Evolutionary conservation across 2,329 filamentous ascomycete genomes (phyloP).

Genomic region (Curvularia lunata): DNA sequence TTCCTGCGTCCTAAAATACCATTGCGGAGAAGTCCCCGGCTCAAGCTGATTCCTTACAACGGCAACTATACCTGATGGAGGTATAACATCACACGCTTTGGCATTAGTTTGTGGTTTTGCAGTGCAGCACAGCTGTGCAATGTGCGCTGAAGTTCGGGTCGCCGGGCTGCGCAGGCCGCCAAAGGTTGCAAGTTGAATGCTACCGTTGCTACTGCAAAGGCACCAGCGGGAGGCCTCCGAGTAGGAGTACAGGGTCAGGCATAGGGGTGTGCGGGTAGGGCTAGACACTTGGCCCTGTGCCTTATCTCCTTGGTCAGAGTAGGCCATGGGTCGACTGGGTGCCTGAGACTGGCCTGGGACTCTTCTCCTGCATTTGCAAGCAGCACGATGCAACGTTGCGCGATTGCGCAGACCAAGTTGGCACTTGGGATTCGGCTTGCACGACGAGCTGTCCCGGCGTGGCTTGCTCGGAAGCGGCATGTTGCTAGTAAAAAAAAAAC

Average conservation of each 20-base stretch:
- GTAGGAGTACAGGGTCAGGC: too few relatives aligned
- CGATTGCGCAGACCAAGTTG: conserved; percentile 19
- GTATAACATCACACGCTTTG: conserved; percentile 28
- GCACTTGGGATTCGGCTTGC: conserved; percentile 22
- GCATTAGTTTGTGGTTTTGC: conserved; percentile 8
- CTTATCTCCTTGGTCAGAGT: background rate
- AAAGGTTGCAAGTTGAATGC: conserved; percentile 16
- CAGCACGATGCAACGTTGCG: conserved; percentile 36
- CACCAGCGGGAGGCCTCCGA: conserved; percentile 19
- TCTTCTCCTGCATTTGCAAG: conserved; percentile 16
- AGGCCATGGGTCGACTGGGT: conserved; percentile 12
- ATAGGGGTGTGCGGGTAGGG: conserved; percentile 17
- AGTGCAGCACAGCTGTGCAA: conserved; percentile 25
- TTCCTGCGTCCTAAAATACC: conserved; percentile 27
- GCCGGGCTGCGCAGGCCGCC: conserved; percentile 18
- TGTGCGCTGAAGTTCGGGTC: conserved; percentile 21
- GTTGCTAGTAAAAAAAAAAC: conserved; percentile 15
- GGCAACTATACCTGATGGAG: conserved; percentile 30
- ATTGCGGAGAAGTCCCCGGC: conserved; percentile 17
- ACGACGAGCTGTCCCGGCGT: conserved; percentile 5
- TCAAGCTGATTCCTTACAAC: conserved; percentile 30
- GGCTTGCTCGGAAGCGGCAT: conserved; percentile 24
- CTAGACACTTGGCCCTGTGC: conserved; percentile 34
- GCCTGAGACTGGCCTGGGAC: conserved; percentile 18
- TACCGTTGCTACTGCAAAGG: conserved; percentile 18